A percentile compares a stretch with the other conserved stretches of the same genome.
phyloP scores from a whole-genome alignment of 768 basidiomycete genomes.

The Sarcodon aspratus region DNA sequence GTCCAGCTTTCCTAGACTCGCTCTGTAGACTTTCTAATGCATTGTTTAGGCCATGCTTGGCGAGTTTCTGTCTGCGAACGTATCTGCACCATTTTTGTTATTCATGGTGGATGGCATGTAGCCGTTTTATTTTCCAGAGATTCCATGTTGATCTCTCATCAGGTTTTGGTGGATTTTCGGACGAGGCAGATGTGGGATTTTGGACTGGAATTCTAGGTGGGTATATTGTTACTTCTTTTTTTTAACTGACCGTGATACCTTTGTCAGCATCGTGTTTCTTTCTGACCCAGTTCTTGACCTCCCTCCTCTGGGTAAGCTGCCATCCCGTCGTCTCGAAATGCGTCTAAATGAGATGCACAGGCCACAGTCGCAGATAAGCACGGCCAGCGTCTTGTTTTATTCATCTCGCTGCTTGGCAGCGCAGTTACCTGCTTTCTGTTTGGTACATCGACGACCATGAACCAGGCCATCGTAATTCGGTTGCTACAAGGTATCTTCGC shows the following conservation, averaged over 20 bases:
- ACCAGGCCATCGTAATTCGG: conserved; percentile 78
- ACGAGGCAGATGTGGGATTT: conserved; percentile 80
- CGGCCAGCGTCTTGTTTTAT: conserved; percentile 75
- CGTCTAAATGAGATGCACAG: conserved; percentile 20
- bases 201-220: conserved; percentile 80
- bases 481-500: conserved; percentile 87
- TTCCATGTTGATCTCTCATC: conserved; percentile 12
- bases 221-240: conserved; percentile 7
- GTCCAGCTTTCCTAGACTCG: conserved; percentile 9
- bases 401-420: conserved; percentile 77
- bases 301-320: conserved; percentile 71
- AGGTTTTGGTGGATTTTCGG: conserved; percentile 62
- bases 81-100: conserved; percentile 82
- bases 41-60: conserved; percentile 73
- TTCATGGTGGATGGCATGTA: conserved; percentile 84
- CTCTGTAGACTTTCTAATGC: background rate
- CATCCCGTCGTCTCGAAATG: no score
- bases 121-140: conserved; percentile 14
- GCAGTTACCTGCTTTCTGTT: conserved; percentile 69
- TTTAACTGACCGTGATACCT: conserved; percentile 1
- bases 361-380: conserved; percentile 92
- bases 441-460: conserved; percentile 63
- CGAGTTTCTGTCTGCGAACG: conserved; percentile 90
- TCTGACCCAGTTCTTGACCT: conserved; percentile 92
- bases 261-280: conserved; percentile 71